These are phyloP conservation scores for Pseudoperonospora humuli DNA, from an alignment of 352 stramenopile genomes.

Conservation along the genomic window DNA sequence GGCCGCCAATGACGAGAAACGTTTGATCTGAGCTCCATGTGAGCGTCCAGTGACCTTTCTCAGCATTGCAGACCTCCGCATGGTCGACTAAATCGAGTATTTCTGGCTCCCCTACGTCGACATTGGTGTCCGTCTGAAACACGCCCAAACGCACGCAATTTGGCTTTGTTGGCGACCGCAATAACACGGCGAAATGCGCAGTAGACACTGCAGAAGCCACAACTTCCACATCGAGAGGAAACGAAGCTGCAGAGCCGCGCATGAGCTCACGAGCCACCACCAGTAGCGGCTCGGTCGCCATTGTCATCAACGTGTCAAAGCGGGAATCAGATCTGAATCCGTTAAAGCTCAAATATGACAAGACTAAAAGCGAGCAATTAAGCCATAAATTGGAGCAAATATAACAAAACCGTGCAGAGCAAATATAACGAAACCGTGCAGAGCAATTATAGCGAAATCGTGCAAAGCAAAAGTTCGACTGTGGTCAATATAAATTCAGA, in stretches of 20 bases:
- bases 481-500: constrained; percentile 3
- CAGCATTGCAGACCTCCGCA: neutral
- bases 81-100: constrained; percentile 19
- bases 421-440: no score
- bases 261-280: constrained; percentile 31
- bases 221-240: constrained; percentile 1
- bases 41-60: constrained; percentile 19
- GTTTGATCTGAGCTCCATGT: constrained; percentile 49
- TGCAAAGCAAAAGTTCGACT: no score
- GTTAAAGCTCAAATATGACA: no score
- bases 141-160: constrained; percentile 27
- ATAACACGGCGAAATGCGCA: constrained; percentile 27
- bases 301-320: constrained; percentile 22
- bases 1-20: constrained; percentile 41
- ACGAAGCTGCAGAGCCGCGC: constrained; percentile 4
- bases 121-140: constrained; percentile 15
- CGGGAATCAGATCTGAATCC: neutral
- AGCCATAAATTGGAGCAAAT: no score
- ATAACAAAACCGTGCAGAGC: no score
- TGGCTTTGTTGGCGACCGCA: constrained; percentile 17
- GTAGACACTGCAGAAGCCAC: constrained; percentile 12
- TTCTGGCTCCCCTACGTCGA: neutral
- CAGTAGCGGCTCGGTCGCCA: constrained; percentile 24
- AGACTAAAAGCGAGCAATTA: no score
- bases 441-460: no score